Evolutionary conservation across 2,329 filamentous ascomycete genomes (phyloP).

Genomic region (Onygenales sp.): DNA sequence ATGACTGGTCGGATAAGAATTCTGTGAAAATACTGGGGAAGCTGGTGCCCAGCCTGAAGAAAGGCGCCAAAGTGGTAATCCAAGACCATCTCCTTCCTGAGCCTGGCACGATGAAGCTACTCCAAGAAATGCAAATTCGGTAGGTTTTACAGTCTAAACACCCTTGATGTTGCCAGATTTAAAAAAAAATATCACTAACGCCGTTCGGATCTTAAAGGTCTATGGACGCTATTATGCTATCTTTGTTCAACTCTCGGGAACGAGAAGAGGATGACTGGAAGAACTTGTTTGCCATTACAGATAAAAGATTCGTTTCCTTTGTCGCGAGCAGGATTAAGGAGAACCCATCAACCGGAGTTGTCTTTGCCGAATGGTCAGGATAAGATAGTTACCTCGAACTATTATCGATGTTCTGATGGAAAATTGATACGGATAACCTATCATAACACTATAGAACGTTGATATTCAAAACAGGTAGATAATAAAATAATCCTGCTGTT

Average conservation of each 20-base stretch:
- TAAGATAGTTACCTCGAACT: too few relatives aligned
- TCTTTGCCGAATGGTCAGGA: slow-evolving; percentile 1
- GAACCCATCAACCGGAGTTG: not conserved
- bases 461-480: too few relatives aligned
- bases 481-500: too few relatives aligned
- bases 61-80: slow-evolving; percentile 8
- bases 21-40: slow-evolving; percentile 24
- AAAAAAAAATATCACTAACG: not conserved
- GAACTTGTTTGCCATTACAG: slow-evolving; percentile 35
- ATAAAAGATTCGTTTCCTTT: slow-evolving; percentile 27
- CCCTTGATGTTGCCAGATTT: too few relatives aligned
- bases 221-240: slow-evolving; percentile 47
- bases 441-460: too few relatives aligned
- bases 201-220: slow-evolving; percentile 14
- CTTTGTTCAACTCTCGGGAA: slow-evolving; percentile 44
- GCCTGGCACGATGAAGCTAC: slow-evolving; percentile 8
- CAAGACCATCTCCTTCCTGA: slow-evolving; percentile 12
- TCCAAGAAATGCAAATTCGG: slow-evolving; percentile 10
- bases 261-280: slow-evolving; percentile 39
- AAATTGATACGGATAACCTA: too few relatives aligned
- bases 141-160: not conserved
- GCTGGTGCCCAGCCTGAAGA: slow-evolving; percentile 20
- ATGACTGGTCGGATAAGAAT: slow-evolving; percentile 32
- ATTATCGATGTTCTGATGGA: too few relatives aligned
- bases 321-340: not conserved